These are phyloP conservation scores for Colletotrichum caudatum DNA, from an alignment of 2,329 filamentous ascomycete species.

Conservation along the genomic window DNA sequence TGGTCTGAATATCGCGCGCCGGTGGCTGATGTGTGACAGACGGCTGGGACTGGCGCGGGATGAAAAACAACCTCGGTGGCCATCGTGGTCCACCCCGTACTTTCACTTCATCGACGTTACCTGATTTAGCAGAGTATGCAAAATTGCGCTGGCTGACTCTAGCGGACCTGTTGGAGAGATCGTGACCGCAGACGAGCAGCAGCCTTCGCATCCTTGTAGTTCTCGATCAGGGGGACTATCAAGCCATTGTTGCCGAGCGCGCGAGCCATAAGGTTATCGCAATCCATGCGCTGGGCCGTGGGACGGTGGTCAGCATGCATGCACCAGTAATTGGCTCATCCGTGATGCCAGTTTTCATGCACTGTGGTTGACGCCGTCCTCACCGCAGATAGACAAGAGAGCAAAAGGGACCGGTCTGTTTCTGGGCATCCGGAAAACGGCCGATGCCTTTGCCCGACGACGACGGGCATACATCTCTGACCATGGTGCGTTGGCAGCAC, in stretches of 20 bases:
- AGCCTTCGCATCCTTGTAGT: background rate
- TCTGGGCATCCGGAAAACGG: background rate
- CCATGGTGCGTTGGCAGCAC: background rate
- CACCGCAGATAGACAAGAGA: background rate
- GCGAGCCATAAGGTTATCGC: conserved; percentile 19
- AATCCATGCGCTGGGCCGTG: background rate
- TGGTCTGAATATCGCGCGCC: conserved; percentile 1
- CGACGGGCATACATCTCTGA: background rate
- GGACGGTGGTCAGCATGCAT: conserved; percentile 16
- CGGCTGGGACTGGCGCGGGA: background rate
- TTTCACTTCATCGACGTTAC: background rate
- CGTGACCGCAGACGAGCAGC: background rate
- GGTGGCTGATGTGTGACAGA: background rate
- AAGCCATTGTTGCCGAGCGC: background rate
- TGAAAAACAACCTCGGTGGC: background rate
- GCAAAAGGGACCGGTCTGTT: too few relatives aligned
- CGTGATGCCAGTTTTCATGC: background rate
- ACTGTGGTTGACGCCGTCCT: background rate
- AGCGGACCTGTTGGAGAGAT: background rate
- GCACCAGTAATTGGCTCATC: background rate
- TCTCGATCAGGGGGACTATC: background rate
- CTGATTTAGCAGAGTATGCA: background rate
- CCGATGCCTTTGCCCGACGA: background rate
- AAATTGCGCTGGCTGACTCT: background rate
- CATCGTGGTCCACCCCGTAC: background rate